phyloP scores from a whole-genome alignment of 2,329 filamentous ascomycete genomes.

The Pestalotiopsis sp. region DNA sequence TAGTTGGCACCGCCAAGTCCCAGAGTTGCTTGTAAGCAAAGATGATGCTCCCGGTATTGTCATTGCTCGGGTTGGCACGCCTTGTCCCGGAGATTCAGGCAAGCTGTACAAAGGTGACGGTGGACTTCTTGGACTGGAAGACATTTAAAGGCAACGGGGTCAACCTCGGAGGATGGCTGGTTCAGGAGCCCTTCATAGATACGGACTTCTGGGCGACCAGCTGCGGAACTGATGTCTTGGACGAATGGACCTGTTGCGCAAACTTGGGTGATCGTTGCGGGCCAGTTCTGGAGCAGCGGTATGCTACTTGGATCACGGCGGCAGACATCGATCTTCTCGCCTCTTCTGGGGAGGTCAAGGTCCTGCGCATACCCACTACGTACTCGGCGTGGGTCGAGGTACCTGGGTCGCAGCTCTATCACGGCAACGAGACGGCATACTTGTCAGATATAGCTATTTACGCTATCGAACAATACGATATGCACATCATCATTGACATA shows the following conservation, averaged over 20 bases:
- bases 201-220: constrained; percentile 28
- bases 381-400: constrained; percentile 39
- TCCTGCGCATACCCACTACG: constrained; percentile 36
- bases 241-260: constrained; percentile 37
- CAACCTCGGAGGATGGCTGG: constrained; percentile 36
- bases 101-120: background rate
- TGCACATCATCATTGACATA: constrained; percentile 37
- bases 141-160: constrained; percentile 22
- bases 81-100: background rate
- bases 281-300: constrained; percentile 30
- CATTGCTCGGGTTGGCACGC: background rate
- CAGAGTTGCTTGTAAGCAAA: background rate
- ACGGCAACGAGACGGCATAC: constrained; percentile 31
- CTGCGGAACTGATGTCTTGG: constrained; percentile 23
- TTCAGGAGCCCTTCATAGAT: constrained; percentile 31
- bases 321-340: constrained; percentile 35
- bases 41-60: background rate
- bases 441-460: constrained; percentile 35
- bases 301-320: constrained; percentile 32
- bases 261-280: constrained; percentile 31
- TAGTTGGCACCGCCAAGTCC: background rate
- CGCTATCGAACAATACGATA: constrained; percentile 34
- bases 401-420: constrained; percentile 33
- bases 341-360: constrained; percentile 29
- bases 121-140: constrained; percentile 18